phyloP scores from a whole-genome alignment of 768 basidiomycete species.

The Gymnopilus dilepis region DNA sequence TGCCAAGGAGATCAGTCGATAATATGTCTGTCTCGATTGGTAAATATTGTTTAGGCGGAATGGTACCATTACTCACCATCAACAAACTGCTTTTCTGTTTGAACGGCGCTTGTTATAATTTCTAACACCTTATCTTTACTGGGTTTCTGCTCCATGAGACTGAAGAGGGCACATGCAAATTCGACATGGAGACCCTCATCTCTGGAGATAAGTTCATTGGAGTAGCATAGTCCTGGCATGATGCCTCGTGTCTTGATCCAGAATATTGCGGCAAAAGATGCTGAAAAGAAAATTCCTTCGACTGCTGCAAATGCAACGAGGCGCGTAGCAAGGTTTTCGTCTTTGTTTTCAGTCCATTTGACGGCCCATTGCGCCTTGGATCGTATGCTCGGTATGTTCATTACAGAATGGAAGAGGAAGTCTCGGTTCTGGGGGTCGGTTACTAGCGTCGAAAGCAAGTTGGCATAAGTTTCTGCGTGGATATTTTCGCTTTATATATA shows the following conservation, averaged over 20 bases:
- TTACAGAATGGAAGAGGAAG: background rate
- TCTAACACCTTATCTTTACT: background rate
- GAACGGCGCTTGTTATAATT: conserved; percentile 4
- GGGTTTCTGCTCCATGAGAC: background rate
- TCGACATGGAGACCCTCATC: conserved; percentile 88
- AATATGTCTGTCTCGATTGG: background rate
- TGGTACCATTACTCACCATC: background rate
- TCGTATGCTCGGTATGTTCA: background rate
- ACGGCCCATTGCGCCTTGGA: background rate
- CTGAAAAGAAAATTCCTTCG: conserved; percentile 85
- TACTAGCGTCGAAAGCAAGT: background rate
- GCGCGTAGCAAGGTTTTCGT: background rate
- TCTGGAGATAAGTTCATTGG: conserved; percentile 83
- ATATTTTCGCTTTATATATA: background rate
- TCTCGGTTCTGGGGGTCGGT: background rate
- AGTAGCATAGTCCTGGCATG: conserved; percentile 68
- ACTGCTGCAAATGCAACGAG: conserved; percentile 65
- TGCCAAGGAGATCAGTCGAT: background rate
- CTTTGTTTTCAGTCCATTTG: background rate
- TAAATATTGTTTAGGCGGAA: background rate
- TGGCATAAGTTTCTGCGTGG: background rate
- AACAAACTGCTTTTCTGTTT: conserved; percentile 7
- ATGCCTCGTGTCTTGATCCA: conserved; percentile 68
- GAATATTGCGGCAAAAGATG: conserved; percentile 78
- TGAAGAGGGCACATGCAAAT: conserved; percentile 75